These are phyloP conservation scores for Rhodofomes roseus DNA, from an alignment of 1,284 basidiomycete genomes.

Conservation along the genomic window DNA sequence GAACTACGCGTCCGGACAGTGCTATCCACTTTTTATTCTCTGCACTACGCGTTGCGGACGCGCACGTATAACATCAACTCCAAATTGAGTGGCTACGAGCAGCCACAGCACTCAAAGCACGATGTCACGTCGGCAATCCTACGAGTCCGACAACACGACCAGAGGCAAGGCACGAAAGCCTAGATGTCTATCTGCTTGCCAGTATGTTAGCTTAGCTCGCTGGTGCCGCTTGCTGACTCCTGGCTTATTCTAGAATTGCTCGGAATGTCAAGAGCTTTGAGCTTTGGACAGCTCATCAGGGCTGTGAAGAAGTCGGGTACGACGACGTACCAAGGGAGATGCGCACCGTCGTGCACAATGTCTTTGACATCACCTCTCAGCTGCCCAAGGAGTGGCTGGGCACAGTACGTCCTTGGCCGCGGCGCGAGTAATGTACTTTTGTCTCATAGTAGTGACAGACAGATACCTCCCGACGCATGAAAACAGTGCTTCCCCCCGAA, in stretches of 20 bases:
- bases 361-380: conserved; percentile 24
- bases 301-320: conserved; percentile 27
- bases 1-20: background rate
- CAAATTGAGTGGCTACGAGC: background rate
- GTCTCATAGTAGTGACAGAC: conserved; percentile 18
- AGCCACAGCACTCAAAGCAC: background rate
- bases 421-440: background rate
- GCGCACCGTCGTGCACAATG: conserved; percentile 13
- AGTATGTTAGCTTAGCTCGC: conserved; percentile 13
- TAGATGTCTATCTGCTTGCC: conserved; percentile 23
- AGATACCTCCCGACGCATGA: conserved; percentile 22
- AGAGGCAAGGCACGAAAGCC: conserved; percentile 6
- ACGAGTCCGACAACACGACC: background rate
- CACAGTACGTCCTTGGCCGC: conserved; percentile 16
- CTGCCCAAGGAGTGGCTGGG: conserved; percentile 28
- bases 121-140: conserved; percentile 3
- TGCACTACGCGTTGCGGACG: background rate
- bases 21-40: background rate
- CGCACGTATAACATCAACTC: background rate
- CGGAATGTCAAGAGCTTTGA: conserved; percentile 28
- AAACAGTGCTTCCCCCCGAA: conserved; percentile 25
- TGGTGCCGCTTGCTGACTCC: background rate
- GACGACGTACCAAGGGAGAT: conserved; percentile 27
- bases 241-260: conserved; percentile 24
- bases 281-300: conserved; percentile 29